A percentile compares a stretch with the other conserved stretches of the same genome.
phyloP scores from a whole-genome alignment of 768 basidiomycete genomes.

The Suillus sp. region DNA sequence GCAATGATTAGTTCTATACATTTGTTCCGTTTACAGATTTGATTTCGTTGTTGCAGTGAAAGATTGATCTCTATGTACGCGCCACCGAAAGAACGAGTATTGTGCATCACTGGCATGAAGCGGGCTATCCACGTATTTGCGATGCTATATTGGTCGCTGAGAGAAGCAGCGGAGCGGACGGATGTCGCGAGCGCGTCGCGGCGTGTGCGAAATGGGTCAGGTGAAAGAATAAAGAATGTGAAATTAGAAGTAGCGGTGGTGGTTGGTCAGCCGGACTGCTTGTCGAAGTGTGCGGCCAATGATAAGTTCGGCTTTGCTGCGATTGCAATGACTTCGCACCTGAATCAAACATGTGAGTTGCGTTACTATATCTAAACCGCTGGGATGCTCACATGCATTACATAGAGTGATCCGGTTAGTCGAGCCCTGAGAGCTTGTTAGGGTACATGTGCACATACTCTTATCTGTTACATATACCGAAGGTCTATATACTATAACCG shows the following conservation, averaged over 20 bases:
- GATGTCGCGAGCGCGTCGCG: background rate
- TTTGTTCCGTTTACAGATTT: background rate
- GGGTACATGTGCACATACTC: background rate
- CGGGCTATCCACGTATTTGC: background rate
- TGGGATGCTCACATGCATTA: background rate
- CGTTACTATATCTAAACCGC: background rate
- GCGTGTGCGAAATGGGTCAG: slow-evolving; percentile 2
- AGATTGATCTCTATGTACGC: background rate
- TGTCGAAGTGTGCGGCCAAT: background rate
- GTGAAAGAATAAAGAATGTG: background rate
- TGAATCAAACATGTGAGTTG: slow-evolving; percentile 1
- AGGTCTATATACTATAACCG: background rate
- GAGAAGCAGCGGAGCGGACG: slow-evolving; percentile 1
- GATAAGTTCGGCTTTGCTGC: background rate
- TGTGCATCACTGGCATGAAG: no score
- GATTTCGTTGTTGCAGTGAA: background rate
- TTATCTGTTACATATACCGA: slow-evolving; percentile 8
- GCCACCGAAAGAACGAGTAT: no score
- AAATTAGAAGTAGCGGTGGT: background rate
- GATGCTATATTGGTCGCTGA: slow-evolving; percentile 2
- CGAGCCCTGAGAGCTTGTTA: background rate
- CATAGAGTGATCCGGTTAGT: background rate
- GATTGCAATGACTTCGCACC: background rate
- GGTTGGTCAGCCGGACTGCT: background rate
- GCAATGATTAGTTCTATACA: background rate